Evolutionary conservation across 2,329 filamentous ascomycete species (phyloP).

Genomic region (Chaetomiaceae sp.): DNA sequence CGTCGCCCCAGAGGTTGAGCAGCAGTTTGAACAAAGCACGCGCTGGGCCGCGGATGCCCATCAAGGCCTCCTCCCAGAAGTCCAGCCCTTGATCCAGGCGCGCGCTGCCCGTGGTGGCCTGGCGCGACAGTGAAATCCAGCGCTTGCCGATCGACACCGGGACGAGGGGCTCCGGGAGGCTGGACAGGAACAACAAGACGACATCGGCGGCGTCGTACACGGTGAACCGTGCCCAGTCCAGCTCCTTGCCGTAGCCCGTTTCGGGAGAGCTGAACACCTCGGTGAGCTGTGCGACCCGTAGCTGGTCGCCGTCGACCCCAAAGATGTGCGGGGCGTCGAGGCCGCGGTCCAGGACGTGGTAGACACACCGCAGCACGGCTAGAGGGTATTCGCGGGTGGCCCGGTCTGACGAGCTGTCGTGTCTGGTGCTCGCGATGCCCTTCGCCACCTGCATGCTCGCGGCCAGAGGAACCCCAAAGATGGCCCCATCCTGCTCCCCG

Average conservation of each 20-base stretch:
- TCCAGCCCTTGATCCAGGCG: conserved; percentile 39
- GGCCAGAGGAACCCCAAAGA: conserved; percentile 3
- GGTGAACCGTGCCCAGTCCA: conserved; percentile 33
- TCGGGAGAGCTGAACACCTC: conserved; percentile 31
- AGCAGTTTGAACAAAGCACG: conserved; percentile 38
- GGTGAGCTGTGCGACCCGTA: conserved; percentile 32
- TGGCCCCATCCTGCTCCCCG: not conserved
- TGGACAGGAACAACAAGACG: conserved; percentile 34
- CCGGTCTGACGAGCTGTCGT: conserved; percentile 32
- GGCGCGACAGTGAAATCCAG: conserved; percentile 37
- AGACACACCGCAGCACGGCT: conserved; percentile 36
- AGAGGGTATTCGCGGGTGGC: conserved; percentile 33
- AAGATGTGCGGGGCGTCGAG: conserved; percentile 34
- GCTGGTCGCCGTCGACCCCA: conserved; percentile 30
- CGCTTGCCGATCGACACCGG: conserved; percentile 33
- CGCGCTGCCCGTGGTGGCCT: conserved; percentile 32
- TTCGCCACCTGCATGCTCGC: conserved; percentile 33
- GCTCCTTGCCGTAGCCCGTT: conserved; percentile 34
- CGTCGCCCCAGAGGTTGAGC: conserved; percentile 38
- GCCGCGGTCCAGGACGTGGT: conserved; percentile 31
- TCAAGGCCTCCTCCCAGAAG: conserved; percentile 42
- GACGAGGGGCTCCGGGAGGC: conserved; percentile 36
- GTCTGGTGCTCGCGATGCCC: conserved; percentile 34
- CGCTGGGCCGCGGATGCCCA: conserved; percentile 32
- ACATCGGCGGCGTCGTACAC: conserved; percentile 39